Evolutionary conservation across 129 eudicot species (phyloP), one percentile per base, ranked within the genome.

Genomic region (Silybum marianum): DNA sequence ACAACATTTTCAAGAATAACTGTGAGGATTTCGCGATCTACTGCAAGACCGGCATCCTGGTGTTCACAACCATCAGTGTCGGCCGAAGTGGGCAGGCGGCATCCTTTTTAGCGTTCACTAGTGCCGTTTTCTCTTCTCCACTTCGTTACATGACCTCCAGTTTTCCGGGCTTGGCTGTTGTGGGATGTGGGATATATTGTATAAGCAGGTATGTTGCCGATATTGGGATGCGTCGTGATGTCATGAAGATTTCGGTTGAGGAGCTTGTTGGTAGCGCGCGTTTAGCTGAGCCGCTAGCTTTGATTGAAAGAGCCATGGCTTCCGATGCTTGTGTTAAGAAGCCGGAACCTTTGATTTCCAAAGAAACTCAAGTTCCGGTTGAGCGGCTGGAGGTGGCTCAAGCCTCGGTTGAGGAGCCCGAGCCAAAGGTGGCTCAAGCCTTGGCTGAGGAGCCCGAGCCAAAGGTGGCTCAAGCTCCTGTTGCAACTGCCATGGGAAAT

Each of bases 1-100:
- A 96, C 90, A 75, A 90, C 46, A 58, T 96, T 9, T 96, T 96
- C 80, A 88, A 86, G 84, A 96, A 95, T 88, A 95, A 95, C 85
- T 95, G 99, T 60, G 99, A 95, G 76, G 99, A 95, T 77, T 93
- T 95, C 40, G 92, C 99, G 9, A 90, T 93, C 25, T 96, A 96
- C 79, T 96, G 98, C 86, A 96, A 93, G 85, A 96, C 99, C 0
- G 98, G 97, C 10, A 76, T 91, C 78, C 89, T 96, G 1, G 87
- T 91, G 39, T 87, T 85, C 74, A 89, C 93, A 11, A 87, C 82
- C 13, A 85, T 93, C 25, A 91, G 91, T 78, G 91, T 96, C 2
- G 99, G 99, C 7, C 83, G 97, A 63, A 93, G 99, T 58, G 99
- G 99, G 51, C 99, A 96, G 83, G 90, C 89, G 0, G 80, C 95